phyloP scores from a whole-genome alignment of 345 rosid genomes.

The Limnanthes douglasii region DNA sequence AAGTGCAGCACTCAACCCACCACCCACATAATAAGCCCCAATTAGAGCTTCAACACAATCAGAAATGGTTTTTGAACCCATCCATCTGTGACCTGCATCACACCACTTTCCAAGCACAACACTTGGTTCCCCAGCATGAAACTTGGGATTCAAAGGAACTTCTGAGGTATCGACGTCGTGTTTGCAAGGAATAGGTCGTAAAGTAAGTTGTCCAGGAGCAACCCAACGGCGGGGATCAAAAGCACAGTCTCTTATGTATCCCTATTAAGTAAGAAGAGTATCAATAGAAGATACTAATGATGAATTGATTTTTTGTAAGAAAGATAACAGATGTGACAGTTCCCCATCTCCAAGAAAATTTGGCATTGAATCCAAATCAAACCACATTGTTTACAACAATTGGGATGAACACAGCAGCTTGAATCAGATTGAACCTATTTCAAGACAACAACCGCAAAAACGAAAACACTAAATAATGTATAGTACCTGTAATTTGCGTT shows the following conservation, averaged over 20 bases:
- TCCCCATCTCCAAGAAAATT: no score
- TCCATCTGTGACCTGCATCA: conserved; percentile 81
- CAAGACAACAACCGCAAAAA: no score
- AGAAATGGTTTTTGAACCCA: conserved; percentile 63
- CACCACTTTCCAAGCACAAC: conserved; percentile 46
- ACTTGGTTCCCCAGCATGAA: conserved; percentile 31
- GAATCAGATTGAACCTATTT: no score
- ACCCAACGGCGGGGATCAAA: conserved; percentile 90
- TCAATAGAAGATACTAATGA: no score
- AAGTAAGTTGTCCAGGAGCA: conserved; percentile 65
- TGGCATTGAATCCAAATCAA: no score
- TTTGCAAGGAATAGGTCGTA: conserved; percentile 40
- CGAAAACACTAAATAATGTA: conserved; percentile 2
- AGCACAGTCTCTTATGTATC: conserved; percentile 55
- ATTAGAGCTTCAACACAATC: conserved; percentile 83
- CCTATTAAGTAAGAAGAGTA: conserved; percentile 32
- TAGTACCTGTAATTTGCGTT: conserved; percentile 52
- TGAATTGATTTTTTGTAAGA: neutral
- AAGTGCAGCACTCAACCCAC: conserved; percentile 50
- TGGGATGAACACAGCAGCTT: no score
- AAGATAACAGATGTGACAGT: no score
- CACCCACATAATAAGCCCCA: conserved; percentile 62
- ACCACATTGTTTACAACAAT: neutral
- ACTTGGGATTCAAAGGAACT: conserved; percentile 57
- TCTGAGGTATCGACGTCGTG: conserved; percentile 48